Evolutionary conservation across 139 green algal species (phyloP).

Genomic region (Tetratostichococcus sp.): DNA sequence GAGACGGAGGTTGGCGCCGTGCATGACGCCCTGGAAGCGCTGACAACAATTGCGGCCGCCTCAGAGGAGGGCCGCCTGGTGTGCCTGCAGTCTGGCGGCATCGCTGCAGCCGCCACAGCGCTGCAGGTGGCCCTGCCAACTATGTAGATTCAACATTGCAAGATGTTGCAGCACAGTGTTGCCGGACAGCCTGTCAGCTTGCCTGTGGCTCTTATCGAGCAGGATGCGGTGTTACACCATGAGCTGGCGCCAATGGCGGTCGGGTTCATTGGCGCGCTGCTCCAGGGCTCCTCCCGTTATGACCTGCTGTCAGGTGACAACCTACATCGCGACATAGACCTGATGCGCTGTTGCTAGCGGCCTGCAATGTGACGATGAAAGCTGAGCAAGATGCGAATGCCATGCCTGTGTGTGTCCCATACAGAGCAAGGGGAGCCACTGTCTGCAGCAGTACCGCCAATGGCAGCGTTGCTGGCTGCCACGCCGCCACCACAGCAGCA

Average conservation of each 20-base stretch:
- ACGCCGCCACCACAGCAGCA: too few species aligned
- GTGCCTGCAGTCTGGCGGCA: constrained; percentile 11
- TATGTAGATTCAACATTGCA: too few species aligned
- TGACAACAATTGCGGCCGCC: constrained; percentile 12
- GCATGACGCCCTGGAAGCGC: constrained; percentile 54
- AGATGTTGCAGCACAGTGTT: too few species aligned
- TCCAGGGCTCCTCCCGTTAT: neutral
- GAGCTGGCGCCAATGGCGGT: neutral
- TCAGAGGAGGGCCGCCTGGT: constrained; percentile 6
- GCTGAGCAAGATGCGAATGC: too few species aligned
- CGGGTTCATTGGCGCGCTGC: neutral
- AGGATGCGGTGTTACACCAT: neutral
- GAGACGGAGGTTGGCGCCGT: constrained; percentile 22
- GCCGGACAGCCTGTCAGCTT: too few species aligned
- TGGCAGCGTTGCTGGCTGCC: neutral
- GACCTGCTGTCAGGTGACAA: neutral
- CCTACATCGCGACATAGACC: too few species aligned
- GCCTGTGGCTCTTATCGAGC: too few species aligned
- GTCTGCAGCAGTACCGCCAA: constrained; percentile 10
- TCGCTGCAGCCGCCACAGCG: constrained; percentile 20
- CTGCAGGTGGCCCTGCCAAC: constrained; percentile 20
- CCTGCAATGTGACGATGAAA: neutral
- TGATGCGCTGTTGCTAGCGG: too few species aligned
- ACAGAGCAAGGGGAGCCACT: constrained; percentile 5
- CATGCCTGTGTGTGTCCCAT: too few species aligned